Evolutionary conservation across 352 stramenopile genomes (phyloP).

Genomic region (Globisporangium mamillatum): DNA sequence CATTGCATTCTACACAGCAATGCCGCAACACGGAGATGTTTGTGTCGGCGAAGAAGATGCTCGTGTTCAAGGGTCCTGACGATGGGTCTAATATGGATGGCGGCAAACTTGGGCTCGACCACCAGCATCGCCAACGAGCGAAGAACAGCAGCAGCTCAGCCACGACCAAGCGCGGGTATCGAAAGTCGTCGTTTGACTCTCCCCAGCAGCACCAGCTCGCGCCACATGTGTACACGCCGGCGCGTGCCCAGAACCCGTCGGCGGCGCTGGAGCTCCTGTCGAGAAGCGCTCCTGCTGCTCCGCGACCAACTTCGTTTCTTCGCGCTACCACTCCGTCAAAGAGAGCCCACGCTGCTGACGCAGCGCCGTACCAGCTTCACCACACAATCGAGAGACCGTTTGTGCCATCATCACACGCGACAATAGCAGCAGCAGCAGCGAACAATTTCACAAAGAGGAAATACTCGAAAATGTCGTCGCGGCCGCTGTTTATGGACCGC

Average conservation of each 20-base stretch:
- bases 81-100: not conserved
- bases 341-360: conserved; percentile 22
- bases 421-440: conserved; percentile 15
- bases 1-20: conserved; percentile 20
- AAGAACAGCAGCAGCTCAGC: conserved; percentile 8
- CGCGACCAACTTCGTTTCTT: conserved; percentile 8
- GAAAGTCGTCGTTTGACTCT: conserved; percentile 24
- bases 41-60: conserved; percentile 68
- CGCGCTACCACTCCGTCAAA: conserved; percentile 26
- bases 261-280: conserved; percentile 54
- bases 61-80: conserved; percentile 35
- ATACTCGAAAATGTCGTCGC: conserved; percentile 32
- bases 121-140: conserved; percentile 3
- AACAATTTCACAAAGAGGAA: conserved; percentile 37
- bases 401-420: not conserved
- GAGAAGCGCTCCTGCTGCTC: conserved; percentile 41
- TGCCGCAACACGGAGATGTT: conserved; percentile 72
- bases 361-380: not conserved
- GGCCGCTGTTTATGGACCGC: conserved; percentile 37
- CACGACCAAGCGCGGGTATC: conserved; percentile 19
- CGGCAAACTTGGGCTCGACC: not conserved
- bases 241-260: conserved; percentile 5
- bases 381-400: not conserved
- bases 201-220: conserved; percentile 4
- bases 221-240: conserved; percentile 4